Evolutionary conservation across 495 filamentous ascomycete species (phyloP).

Genomic region (Aspergillus sclerotioniger): DNA sequence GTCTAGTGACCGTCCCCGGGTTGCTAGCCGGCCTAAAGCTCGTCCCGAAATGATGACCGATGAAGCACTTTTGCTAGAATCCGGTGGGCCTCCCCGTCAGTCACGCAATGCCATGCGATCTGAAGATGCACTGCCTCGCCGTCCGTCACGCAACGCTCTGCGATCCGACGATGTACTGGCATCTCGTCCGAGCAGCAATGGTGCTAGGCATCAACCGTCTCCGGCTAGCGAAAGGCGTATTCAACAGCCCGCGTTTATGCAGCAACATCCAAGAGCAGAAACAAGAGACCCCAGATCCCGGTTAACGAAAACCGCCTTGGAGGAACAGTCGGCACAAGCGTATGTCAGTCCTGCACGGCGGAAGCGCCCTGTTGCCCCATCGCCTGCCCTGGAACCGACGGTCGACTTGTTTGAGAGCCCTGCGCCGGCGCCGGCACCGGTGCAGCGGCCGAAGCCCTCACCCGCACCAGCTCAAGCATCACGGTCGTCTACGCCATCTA

Average conservation of each 20-base stretch:
- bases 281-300: slow-evolving; percentile 55
- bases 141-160: slow-evolving; percentile 27
- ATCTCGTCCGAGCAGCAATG: slow-evolving; percentile 22
- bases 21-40: slow-evolving; percentile 23
- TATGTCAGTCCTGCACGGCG: slow-evolving; percentile 89
- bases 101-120: slow-evolving; percentile 17
- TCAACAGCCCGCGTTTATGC: slow-evolving; percentile 37
- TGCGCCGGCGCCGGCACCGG: slow-evolving; percentile 32
- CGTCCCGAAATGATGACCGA: slow-evolving; percentile 61
- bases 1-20: slow-evolving; percentile 19
- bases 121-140: slow-evolving; percentile 25
- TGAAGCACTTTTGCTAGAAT: slow-evolving; percentile 89
- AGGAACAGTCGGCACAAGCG: slow-evolving; percentile 79
- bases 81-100: slow-evolving; percentile 44
- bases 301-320: slow-evolving; percentile 66
- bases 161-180: slow-evolving; percentile 24
- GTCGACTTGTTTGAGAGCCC: slow-evolving; percentile 59
- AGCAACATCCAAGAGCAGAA: slow-evolving; percentile 39
- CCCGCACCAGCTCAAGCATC: slow-evolving; percentile 31
- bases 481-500: slow-evolving; percentile 23
- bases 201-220: slow-evolving; percentile 46
- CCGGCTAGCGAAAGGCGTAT: slow-evolving; percentile 27
- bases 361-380: slow-evolving; percentile 58
- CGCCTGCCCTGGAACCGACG: slow-evolving; percentile 42
- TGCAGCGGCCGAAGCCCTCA: slow-evolving; percentile 27